A percentile compares a stretch with the other conserved stretches of the same genome.
Evolutionary conservation across 1,284 basidiomycete genomes (phyloP).

Genomic region (Ganoderma boninense): DNA sequence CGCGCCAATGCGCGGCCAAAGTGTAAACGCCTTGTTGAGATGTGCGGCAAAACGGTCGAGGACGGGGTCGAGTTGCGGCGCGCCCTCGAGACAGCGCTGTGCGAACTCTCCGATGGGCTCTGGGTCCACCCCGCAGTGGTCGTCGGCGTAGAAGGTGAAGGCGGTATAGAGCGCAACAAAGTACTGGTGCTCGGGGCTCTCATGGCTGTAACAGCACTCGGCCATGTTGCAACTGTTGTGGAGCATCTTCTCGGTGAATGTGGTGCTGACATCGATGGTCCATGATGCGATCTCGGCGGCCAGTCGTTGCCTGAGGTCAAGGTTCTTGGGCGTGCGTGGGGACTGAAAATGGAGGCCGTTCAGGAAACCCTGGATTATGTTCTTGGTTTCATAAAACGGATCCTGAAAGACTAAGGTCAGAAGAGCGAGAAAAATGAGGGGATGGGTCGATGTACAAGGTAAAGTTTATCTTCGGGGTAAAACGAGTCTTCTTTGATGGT

Average conservation of each 20-base stretch:
- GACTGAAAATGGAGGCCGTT: conserved; percentile 7
- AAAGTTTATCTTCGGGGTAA: background rate
- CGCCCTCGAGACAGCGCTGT: conserved; percentile 17
- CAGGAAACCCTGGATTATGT: conserved; percentile 6
- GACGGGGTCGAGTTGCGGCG: conserved; percentile 21
- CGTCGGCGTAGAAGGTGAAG: conserved; percentile 20
- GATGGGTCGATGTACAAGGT: background rate
- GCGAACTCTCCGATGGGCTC: conserved; percentile 20
- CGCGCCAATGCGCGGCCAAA: conserved; percentile 25
- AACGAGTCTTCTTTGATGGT: conserved; percentile 2
- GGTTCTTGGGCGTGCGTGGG: conserved; percentile 9
- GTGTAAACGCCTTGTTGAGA: conserved; percentile 12
- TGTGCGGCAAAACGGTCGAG: conserved; percentile 25
- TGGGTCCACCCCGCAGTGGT: conserved; percentile 16
- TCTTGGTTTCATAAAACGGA: background rate
- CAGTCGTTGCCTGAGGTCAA: conserved; percentile 3
- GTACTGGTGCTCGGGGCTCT: conserved; percentile 14
- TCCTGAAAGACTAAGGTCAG: background rate
- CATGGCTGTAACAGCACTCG: conserved; percentile 18
- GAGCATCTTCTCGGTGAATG: conserved; percentile 12
- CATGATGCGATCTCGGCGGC: conserved; percentile 14
- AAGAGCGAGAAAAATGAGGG: background rate
- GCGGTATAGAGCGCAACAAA: conserved; percentile 19
- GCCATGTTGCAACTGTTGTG: conserved; percentile 22
- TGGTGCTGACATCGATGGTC: conserved; percentile 14